These are phyloP conservation scores for Cucumis hystrix DNA, from an alignment of 306 rosid genomes.

Conservation along the genomic window DNA sequence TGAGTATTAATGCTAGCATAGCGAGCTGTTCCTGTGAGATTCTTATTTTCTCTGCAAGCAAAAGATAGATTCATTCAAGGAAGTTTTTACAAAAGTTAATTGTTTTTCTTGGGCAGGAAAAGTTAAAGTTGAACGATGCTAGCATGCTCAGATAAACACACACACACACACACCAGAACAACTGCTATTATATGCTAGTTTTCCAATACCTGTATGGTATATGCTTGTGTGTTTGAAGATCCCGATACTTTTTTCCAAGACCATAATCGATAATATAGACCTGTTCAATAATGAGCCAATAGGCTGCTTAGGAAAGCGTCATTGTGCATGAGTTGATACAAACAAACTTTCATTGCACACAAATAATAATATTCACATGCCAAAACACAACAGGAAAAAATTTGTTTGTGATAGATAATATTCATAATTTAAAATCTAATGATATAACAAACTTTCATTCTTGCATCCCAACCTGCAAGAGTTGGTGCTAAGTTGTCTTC, in stretches of 20 bases:
- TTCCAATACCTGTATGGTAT: slow-evolving; percentile 83
- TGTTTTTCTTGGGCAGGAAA: neutral
- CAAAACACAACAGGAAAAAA: neutral
- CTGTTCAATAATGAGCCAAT: slow-evolving; percentile 27
- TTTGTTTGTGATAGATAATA: neutral
- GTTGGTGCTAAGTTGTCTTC: neutral
- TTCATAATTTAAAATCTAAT: neutral
- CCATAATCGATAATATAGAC: slow-evolving; percentile 89
- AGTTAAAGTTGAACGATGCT: neutral
- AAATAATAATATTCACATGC: neutral
- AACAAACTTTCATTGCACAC: neutral
- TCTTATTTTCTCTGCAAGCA: slow-evolving; percentile 90
- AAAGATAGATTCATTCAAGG: neutral
- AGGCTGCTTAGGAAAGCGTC: neutral
- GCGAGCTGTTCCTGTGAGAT: slow-evolving; percentile 99
- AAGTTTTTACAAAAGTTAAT: neutral
- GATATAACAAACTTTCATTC: neutral
- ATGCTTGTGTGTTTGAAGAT: slow-evolving; percentile 95
- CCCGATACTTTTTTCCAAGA: slow-evolving; percentile 92
- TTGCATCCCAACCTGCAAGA: neutral
- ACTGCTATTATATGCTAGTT: neutral
- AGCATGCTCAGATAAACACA: neutral
- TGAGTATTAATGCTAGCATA: slow-evolving; percentile 99
- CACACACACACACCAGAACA: neutral
- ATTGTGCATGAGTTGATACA: slow-evolving; percentile 15